Percentiles rank a stretch among this genome's conserved stretches.
Evolutionary conservation across 768 basidiomycete species (phyloP).

Genomic region (Russula abietina): DNA sequence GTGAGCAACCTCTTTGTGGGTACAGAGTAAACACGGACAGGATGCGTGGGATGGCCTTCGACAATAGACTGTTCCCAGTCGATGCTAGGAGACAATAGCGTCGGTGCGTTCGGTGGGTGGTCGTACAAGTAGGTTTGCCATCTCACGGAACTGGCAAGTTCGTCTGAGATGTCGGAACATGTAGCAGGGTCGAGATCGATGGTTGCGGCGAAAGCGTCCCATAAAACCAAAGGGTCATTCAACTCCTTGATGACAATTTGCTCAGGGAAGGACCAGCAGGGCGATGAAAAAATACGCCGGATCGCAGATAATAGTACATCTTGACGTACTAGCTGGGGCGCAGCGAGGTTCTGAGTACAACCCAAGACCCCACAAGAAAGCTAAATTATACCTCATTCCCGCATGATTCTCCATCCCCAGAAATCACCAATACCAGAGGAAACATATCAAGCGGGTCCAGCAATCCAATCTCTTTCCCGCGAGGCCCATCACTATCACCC

Average conservation of each 20-base stretch:
- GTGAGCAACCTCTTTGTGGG: not conserved
- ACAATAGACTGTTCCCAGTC: conserved; percentile 58
- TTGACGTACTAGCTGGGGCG: not conserved
- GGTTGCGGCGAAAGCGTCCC: conserved; percentile 39
- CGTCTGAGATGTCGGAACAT: conserved; percentile 39
- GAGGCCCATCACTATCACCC: conserved; percentile 25
- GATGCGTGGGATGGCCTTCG: conserved; percentile 56
- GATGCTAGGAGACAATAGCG: conserved; percentile 44
- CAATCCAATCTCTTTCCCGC: conserved; percentile 40
- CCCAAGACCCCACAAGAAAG: not conserved
- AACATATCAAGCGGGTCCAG: conserved; percentile 53
- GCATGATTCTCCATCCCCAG: conserved; percentile 27
- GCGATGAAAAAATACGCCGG: not conserved
- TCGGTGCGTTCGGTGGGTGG: conserved; percentile 41
- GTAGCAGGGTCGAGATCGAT: conserved; percentile 34
- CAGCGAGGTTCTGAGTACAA: not conserved
- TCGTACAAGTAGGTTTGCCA: conserved; percentile 53
- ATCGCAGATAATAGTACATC: conserved; percentile 1
- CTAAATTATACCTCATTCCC: conserved; percentile 3
- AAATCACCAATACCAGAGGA: conserved; percentile 37
- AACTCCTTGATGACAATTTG: not conserved
- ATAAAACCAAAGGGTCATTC: conserved; percentile 37
- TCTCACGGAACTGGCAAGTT: conserved; percentile 45
- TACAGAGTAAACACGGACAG: conserved; percentile 33
- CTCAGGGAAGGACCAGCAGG: conserved; percentile 6